A percentile compares a stretch with the other conserved stretches of the same genome.
Conservation (phyloP, 1,284 basidiomycete genomes). For the Sanghuangporus baumii region DNA sequence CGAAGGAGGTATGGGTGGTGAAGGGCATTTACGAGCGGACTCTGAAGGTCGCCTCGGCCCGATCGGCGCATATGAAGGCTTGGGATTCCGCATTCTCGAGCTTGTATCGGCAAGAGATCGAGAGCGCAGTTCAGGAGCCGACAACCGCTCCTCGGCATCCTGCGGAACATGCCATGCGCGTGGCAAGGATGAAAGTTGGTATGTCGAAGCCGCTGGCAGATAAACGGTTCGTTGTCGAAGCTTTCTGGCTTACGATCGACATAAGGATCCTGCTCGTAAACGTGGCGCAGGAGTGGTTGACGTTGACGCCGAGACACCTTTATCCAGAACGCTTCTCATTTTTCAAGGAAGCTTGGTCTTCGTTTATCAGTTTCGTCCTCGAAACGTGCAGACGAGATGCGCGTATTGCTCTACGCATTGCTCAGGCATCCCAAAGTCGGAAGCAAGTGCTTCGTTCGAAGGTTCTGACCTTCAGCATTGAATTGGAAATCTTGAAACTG, state of each 20-base stretch:
- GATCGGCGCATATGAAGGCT: conserved; percentile 44
- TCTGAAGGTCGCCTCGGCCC: conserved; percentile 32
- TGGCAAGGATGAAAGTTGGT: conserved; percentile 44
- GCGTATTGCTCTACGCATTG: conserved; percentile 32
- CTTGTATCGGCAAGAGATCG: conserved; percentile 44
- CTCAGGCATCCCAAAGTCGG: conserved; percentile 31
- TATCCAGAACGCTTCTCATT: conserved; percentile 10
- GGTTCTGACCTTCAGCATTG: conserved; percentile 33
- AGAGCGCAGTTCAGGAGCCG: conserved; percentile 30
- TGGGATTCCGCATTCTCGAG: conserved; percentile 48
- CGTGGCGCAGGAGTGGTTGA: conserved; percentile 30
- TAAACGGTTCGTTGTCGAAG: conserved; percentile 49
- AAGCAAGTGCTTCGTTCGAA: conserved; percentile 33
- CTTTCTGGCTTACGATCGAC: conserved; percentile 41
- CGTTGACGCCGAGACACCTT: conserved; percentile 21
- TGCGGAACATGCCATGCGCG: conserved; percentile 39
- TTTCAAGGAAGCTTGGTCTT: conserved; percentile 30
- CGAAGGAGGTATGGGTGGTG: conserved; percentile 27
- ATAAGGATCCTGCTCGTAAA: conserved; percentile 38
- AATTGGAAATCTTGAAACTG: conserved; percentile 37
- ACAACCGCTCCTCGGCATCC: conserved; percentile 32
- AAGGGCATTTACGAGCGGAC: conserved; percentile 33
- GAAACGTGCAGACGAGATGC: conserved; percentile 37
- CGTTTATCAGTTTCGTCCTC: conserved; percentile 37
- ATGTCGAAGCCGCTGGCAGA: conserved; percentile 49